A percentile compares a stretch with the other conserved stretches of the same genome.
Evolutionary conservation across 139 green algal genomes (phyloP).

Genomic region (Tetradesmus obliquus): DNA sequence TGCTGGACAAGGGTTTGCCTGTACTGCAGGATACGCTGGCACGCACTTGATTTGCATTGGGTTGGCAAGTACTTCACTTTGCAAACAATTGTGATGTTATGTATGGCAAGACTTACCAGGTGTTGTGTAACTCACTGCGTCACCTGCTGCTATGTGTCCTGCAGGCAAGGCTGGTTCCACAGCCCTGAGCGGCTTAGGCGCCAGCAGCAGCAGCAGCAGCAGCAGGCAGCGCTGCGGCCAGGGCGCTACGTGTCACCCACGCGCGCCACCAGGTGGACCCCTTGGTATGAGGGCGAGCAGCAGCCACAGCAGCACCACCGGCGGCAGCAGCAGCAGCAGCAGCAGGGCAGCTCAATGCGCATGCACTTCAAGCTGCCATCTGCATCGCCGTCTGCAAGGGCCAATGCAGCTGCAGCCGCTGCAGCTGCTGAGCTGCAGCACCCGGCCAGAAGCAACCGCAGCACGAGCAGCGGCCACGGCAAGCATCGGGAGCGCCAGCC

Average conservation of each 20-base stretch:
- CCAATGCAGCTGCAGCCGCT: too few species aligned
- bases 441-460: background rate
- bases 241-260: background rate
- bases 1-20: too few species aligned
- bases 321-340: background rate
- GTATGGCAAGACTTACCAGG: background rate
- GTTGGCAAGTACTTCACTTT: background rate
- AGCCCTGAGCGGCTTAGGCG: background rate
- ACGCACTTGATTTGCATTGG: background rate
- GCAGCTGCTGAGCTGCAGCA: background rate
- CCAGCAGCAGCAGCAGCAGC: slow-evolving; percentile 10
- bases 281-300: background rate
- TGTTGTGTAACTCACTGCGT: background rate
- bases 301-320: background rate
- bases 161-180: slow-evolving; percentile 24
- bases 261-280: background rate
- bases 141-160: background rate
- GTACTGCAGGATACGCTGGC: too few species aligned
- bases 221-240: background rate
- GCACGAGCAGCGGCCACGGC: background rate
- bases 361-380: background rate
- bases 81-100: background rate
- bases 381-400: background rate
- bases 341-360: background rate
- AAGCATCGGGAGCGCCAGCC: background rate